Conservation (phyloP, 177 flowering plant species). For the Telopea speciosissima region DNA sequence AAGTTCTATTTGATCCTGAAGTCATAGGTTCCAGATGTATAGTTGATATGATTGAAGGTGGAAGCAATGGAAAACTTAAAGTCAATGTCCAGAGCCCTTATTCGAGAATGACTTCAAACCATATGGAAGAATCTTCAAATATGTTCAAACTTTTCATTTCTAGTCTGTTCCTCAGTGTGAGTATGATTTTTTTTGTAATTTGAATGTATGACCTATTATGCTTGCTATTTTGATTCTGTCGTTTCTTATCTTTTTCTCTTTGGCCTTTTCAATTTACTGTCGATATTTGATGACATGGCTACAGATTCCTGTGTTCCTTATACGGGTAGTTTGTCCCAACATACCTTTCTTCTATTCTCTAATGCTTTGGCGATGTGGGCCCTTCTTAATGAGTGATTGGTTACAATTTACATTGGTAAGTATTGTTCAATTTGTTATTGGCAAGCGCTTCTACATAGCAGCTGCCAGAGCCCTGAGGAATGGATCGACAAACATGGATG, state of each 20-base stretch:
- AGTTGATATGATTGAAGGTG: slow-evolving; percentile 65
- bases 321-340: slow-evolving; percentile 79
- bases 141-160: slow-evolving; percentile 80
- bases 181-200: slow-evolving; percentile 24
- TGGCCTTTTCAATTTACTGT: slow-evolving; percentile 6
- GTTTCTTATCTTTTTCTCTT: not conserved
- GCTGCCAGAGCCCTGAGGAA: slow-evolving; percentile 87
- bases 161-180: slow-evolving; percentile 82
- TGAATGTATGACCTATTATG: not conserved
- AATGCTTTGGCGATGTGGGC: slow-evolving; percentile 85
- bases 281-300: slow-evolving; percentile 8
- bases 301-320: slow-evolving; percentile 82
- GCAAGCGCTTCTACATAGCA: slow-evolving; percentile 89
- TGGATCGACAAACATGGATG: slow-evolving; percentile 98
- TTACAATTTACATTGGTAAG: slow-evolving; percentile 82
- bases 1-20: slow-evolving; percentile 82
- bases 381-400: slow-evolving; percentile 94
- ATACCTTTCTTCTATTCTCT: slow-evolving; percentile 70
- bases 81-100: slow-evolving; percentile 65
- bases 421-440: slow-evolving; percentile 83
- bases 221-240: not conserved
- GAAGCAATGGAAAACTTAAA: slow-evolving; percentile 56
- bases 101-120: slow-evolving; percentile 54
- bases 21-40: slow-evolving; percentile 61
- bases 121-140: slow-evolving; percentile 59